Evolutionary conservation across 441 rosid species (phyloP).

Genomic region (Geranium incanum): DNA sequence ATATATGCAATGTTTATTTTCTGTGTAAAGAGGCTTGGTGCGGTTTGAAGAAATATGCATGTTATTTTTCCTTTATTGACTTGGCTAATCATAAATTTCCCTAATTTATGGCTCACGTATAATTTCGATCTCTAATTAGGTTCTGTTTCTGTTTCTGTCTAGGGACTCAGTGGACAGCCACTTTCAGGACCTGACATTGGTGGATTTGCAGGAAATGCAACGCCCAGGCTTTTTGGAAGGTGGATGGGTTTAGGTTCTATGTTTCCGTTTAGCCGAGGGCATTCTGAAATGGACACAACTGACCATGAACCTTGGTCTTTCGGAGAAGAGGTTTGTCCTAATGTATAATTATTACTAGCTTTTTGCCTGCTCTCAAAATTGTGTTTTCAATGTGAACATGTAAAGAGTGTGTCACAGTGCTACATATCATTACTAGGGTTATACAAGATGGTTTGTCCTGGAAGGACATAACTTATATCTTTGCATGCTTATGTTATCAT

Average conservation of each 20-base stretch:
- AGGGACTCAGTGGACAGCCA: slow-evolving; percentile 98
- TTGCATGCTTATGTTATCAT: neutral
- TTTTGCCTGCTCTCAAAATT: slow-evolving; percentile 5
- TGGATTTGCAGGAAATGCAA: slow-evolving; percentile 87
- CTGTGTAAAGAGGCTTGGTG: neutral
- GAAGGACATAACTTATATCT: neutral
- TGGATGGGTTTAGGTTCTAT: slow-evolving; percentile 97
- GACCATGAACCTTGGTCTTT: slow-evolving; percentile 98
- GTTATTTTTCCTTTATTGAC: neutral
- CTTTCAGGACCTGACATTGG: slow-evolving; percentile 98
- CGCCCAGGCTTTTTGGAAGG: slow-evolving; percentile 82
- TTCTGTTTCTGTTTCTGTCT: slow-evolving; percentile 24
- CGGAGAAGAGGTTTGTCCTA: slow-evolving; percentile 77
- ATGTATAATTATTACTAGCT: neutral
- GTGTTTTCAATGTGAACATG: neutral
- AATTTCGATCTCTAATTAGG: slow-evolving; percentile 17
- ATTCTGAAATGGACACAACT: slow-evolving; percentile 58
- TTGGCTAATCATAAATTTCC: neutral
- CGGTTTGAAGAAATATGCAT: neutral
- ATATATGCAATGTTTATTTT: neutral
- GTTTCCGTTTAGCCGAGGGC: slow-evolving; percentile 98
- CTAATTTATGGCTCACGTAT: neutral
- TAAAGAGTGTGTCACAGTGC: neutral
- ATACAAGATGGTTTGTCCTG: neutral
- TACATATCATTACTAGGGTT: neutral